Base-by-base conservation (phyloP, 805 yeast genomes). In the Hanseniaspora mollemarum region DNA sequence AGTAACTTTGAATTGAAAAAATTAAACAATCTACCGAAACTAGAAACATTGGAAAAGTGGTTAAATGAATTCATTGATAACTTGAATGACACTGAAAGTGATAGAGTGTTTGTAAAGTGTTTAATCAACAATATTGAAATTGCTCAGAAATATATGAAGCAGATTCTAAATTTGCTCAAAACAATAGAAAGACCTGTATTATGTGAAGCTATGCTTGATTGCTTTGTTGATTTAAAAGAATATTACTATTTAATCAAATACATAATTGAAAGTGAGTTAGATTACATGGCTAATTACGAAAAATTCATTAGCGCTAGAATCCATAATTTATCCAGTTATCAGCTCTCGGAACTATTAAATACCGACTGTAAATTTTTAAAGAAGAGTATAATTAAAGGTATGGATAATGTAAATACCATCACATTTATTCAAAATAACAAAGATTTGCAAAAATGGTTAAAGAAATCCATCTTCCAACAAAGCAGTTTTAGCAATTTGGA, bases 171-270 rank as follows among this genome's bases (percentile, higher is more conserved):
- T 26, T 18, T 45, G 3, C 16, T 45, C 4, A 19, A 45, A 16
- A 29, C 31, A 5, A 7, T 15, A 3, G 25, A 43, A 9, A 21
- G 32, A 2, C 3, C 25, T 5, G 32, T 18, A 9, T 22, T 43
- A 32, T 32, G 24, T 43, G 29, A 31, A 26, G 25, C 39, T n/a
- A 19, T 46, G 19, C 16, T 46, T 6, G 21, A 39, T 32, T 48
- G 51, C n/a, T 48, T 48, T 26, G 38, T 48, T 25, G 51, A 48
- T 22, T 48, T 39, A 21, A 48, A 48, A 48, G 51, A 48, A 19
- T 25, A 40, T 7, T 40, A 40, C 1, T 18, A 19, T 13, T 46
- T 46, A 9, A 31, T 46, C 2, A 39, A 39, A n/a, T 39, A 24
- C 21, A 29, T 46, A 8, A 29, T 46, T 10, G 37, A 39, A n/a